phyloP scores from a whole-genome alignment of 2,329 filamentous ascomycete species.

The Colletotrichum simmondsii region DNA sequence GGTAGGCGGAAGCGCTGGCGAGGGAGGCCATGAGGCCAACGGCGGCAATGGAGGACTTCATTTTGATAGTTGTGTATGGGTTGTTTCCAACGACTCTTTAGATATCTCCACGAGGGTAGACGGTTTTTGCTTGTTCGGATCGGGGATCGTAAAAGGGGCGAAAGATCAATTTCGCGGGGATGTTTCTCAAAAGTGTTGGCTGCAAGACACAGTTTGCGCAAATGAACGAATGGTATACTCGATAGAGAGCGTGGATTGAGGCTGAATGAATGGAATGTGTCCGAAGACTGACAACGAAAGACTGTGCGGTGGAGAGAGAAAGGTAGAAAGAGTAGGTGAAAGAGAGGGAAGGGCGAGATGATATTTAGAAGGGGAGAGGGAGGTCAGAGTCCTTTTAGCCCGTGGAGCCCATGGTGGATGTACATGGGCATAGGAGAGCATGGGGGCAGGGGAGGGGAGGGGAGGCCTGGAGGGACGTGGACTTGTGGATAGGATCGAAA shows the following conservation, averaged over 20 bases:
- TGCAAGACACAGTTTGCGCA: constrained; percentile 37
- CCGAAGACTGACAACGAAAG: constrained; percentile 36
- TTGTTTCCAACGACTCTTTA: constrained; percentile 7
- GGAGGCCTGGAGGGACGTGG: constrained; percentile 5
- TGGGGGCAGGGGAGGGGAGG: too few species aligned
- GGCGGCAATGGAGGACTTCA: constrained; percentile 58
- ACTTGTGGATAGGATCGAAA: constrained; percentile 31
- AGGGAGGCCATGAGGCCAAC: constrained; percentile 58
- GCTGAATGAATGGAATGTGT: constrained; percentile 36
- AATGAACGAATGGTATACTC: constrained; percentile 32
- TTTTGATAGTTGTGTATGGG: constrained; percentile 45
- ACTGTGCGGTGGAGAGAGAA: constrained; percentile 30
- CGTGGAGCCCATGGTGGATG: constrained; percentile 15
- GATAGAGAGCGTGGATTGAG: constrained; percentile 19
- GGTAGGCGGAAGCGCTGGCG: constrained; percentile 53
- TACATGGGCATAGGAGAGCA: constrained; percentile 7
- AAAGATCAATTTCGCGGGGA: constrained; percentile 36
- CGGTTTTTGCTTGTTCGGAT: constrained; percentile 1
- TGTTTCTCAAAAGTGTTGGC: constrained; percentile 23
- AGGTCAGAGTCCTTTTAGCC: constrained; percentile 33
- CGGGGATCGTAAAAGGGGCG: constrained; percentile 31
- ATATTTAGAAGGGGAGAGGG: constrained; percentile 29
- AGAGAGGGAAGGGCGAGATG: constrained; percentile 8
- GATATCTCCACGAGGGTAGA: constrained; percentile 13
- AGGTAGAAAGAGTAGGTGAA: neutral